Evolutionary conservation across 805 yeast genomes (phyloP), one percentile per base, ranked within the genome.

Genomic region (Suhomyces tanzawaensis): DNA sequence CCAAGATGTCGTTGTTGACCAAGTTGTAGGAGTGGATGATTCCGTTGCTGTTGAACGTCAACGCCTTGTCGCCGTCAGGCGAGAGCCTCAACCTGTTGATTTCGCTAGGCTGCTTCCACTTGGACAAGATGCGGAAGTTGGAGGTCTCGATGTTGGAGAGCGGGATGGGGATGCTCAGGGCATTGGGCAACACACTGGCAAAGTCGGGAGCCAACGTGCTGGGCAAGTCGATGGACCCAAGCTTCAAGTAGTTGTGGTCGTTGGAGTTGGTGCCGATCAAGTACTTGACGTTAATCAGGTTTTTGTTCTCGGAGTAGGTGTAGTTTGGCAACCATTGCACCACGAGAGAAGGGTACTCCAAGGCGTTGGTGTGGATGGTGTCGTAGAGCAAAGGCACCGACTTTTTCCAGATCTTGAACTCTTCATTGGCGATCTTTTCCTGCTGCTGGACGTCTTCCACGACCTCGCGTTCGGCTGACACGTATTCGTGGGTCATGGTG

Each of bases 391-490:
- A 67, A 3, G 95, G 95, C 11, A 85, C 82, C 2, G 91, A 76
- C 52, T 86, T 85, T 57, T 86, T 87, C 96, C 96, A 87, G 41
- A 81, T 65, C 48, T 72, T 72, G 68, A 74, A 84, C 62, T 85
- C 93, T 59, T 85, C 95, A 51, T 85, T 85, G 44, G 73, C 69
- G 7, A 82, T 60, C 53, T 83, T 84, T 50, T 81, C 85, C 34
- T 70, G 68, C 35, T 70, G 64, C 48, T 77, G 81, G 51, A 76
- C 77, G 42, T 71, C 77, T 15, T 57, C 49, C 22, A 61, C 52
- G 16, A 69, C 53, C 36, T 63, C 71, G 19, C 51, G 55, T 45
- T 66, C 67, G 3, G 54, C 56, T 33, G 57, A 24, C 7, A 34
- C 35, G 17, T 14, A 29, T 11, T 28, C 32, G 15, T 22, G 29